Evolutionary conservation across 768 basidiomycete species (phyloP).

Genomic region (Infundibulicybe gibba): DNA sequence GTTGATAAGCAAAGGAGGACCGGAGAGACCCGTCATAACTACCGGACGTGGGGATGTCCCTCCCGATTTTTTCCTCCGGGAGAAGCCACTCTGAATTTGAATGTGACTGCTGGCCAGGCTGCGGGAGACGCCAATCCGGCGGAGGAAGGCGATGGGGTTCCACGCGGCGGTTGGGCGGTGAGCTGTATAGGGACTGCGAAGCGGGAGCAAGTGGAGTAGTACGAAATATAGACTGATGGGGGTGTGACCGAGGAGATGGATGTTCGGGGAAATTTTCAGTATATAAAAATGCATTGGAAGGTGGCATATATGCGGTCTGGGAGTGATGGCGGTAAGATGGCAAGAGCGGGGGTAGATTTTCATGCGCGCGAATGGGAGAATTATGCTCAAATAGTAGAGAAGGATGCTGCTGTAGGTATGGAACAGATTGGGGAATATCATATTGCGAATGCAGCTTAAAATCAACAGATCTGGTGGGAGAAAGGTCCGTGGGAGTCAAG

Average conservation of each 20-base stretch:
- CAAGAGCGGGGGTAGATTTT: conserved; percentile 2
- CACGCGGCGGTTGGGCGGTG: conserved; percentile 25
- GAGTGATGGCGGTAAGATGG: conserved; percentile 3
- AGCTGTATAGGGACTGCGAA: conserved; percentile 24
- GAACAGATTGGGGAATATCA: conserved; percentile 36
- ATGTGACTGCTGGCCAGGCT: conserved; percentile 12
- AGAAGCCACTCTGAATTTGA: conserved; percentile 38
- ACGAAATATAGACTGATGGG: conserved; percentile 17
- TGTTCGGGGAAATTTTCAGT: background rate
- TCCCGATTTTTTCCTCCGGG: conserved; percentile 26
- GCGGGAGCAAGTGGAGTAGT: conserved; percentile 13
- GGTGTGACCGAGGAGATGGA: conserved; percentile 1
- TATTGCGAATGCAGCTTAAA: conserved; percentile 50
- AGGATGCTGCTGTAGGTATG: conserved; percentile 19
- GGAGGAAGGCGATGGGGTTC: conserved; percentile 20
- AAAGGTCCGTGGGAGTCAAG: conserved; percentile 72
- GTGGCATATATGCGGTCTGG: conserved; percentile 8
- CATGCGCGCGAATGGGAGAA: conserved; percentile 17
- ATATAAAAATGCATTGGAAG: background rate
- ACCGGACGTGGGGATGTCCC: conserved; percentile 21
- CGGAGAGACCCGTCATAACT: conserved; percentile 22
- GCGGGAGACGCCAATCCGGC: conserved; percentile 36
- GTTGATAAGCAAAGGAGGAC: conserved; percentile 25
- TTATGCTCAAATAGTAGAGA: conserved; percentile 9
- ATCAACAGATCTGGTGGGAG: conserved; percentile 59